These are phyloP conservation scores for Pseudocercospora musae DNA, from an alignment of 2,329 filamentous ascomycete species.

Conservation along the genomic window DNA sequence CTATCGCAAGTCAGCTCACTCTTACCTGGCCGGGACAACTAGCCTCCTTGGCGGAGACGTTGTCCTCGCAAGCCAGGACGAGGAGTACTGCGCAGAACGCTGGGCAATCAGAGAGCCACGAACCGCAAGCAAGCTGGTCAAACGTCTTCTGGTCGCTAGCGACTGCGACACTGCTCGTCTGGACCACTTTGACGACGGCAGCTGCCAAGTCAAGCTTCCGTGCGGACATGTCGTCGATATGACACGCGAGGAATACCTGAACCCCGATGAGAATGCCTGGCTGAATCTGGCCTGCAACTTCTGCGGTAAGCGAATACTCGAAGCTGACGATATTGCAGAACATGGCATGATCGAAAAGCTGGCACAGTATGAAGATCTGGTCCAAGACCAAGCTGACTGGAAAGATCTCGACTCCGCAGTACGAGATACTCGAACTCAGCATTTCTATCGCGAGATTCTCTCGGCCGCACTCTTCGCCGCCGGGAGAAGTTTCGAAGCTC, in stretches of 20 bases:
- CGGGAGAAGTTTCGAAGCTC: conserved; percentile 7
- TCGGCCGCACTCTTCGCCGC: background rate
- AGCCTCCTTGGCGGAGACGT: conserved; percentile 5
- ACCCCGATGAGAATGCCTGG: background rate
- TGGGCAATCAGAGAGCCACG: conserved; percentile 3
- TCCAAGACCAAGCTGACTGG: conserved; percentile 7
- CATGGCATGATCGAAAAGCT: background rate
- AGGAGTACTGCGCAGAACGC: background rate
- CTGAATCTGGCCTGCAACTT: background rate
- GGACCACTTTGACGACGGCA: background rate
- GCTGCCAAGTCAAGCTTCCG: background rate
- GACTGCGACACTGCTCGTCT: background rate
- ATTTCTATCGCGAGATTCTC: background rate
- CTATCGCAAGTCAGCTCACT: background rate
- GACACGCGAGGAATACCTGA: background rate
- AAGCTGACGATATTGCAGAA: conserved; percentile 2
- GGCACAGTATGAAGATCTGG: background rate
- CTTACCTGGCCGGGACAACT: conserved; percentile 4
- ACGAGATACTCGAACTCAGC: background rate
- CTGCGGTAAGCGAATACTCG: conserved; percentile 2
- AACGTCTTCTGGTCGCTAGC: background rate
- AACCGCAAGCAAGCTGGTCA: background rate
- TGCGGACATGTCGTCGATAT: conserved; percentile 3
- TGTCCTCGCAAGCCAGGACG: background rate
- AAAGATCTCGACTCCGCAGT: conserved; percentile 3